These are phyloP conservation scores for Lentinus brumalis DNA, from an alignment of 768 basidiomycete species.

Conservation along the genomic window DNA sequence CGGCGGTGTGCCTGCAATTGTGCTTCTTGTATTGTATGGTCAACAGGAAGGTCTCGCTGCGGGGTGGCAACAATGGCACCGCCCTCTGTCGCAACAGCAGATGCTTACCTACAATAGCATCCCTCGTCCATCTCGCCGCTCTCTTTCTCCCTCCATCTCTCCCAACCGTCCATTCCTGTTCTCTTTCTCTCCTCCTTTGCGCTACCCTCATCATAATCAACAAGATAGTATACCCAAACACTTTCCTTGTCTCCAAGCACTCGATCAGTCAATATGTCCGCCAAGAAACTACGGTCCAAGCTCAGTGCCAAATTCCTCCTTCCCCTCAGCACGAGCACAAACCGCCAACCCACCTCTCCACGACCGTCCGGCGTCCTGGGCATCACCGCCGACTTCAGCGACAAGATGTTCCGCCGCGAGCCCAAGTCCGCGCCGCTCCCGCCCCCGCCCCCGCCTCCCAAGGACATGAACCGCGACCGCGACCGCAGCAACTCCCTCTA, in stretches of 20 bases:
- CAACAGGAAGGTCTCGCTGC: background rate
- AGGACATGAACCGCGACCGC: conserved; percentile 12
- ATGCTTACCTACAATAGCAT: background rate
- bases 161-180: background rate
- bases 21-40: conserved; percentile 1
- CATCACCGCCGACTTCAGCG: conserved; percentile 10
- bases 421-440: background rate
- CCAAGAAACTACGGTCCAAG: conserved; percentile 22
- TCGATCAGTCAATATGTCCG: conserved; percentile 6
- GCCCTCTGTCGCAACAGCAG: conserved; percentile 4
- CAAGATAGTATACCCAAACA: background rate
- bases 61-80: conserved; percentile 16
- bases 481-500: conserved; percentile 2
- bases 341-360: background rate
- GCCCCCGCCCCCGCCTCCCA: conserved; percentile 23
- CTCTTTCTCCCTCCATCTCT: background rate
- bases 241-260: background rate
- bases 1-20: conserved; percentile 3
- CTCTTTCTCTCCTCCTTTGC: conserved; percentile 1
- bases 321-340: conserved; percentile 10
- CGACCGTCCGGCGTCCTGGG: background rate
- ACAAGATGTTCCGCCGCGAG: conserved; percentile 13
- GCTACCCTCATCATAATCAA: background rate
- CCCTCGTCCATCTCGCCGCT: background rate
- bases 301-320: conserved; percentile 18